Conservation (phyloP, 83 land plant species). For the Picea abies region DNA sequence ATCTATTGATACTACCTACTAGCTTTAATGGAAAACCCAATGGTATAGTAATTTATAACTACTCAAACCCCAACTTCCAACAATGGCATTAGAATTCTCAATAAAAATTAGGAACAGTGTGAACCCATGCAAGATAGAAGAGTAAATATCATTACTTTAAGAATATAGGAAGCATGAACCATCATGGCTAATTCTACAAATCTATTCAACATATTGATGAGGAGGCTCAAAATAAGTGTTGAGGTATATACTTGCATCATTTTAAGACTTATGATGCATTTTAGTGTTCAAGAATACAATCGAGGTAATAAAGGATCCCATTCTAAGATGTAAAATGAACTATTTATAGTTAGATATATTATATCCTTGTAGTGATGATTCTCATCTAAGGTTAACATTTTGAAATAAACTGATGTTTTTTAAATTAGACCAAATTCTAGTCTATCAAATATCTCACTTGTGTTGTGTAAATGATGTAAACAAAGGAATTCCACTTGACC, state of each 20-base stretch:
- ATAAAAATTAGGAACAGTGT: conserved; percentile 30
- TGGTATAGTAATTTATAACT: conserved; percentile 35
- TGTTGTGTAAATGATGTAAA: conserved; percentile 35
- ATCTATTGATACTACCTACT: conserved; percentile 29
- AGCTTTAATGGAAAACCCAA: conserved; percentile 48
- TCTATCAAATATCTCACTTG: conserved; percentile 22
- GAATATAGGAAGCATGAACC: conserved; percentile 55
- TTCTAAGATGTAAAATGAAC: conserved; percentile 2
- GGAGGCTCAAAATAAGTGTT: conserved; percentile 36
- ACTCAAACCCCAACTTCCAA: conserved; percentile 47
- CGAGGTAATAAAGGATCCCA: background rate
- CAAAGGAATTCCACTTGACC: conserved; percentile 42
- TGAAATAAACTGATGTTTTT: background rate
- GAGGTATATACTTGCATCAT: conserved; percentile 24
- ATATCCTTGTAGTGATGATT: background rate
- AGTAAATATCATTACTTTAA: conserved; percentile 54
- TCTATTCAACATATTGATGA: conserved; percentile 48
- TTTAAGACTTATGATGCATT: conserved; percentile 23
- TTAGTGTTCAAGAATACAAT: conserved; percentile 45
- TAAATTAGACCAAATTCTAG: background rate
- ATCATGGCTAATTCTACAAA: conserved; percentile 48
- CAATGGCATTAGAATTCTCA: conserved; percentile 46
- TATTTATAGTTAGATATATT: background rate
- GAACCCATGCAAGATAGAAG: conserved; percentile 66
- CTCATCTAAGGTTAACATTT: background rate